Evolutionary conservation across 768 basidiomycete species (phyloP), one percentile per base, ranked within the genome.

Genomic region (Chlorophyllum brunneum): DNA sequence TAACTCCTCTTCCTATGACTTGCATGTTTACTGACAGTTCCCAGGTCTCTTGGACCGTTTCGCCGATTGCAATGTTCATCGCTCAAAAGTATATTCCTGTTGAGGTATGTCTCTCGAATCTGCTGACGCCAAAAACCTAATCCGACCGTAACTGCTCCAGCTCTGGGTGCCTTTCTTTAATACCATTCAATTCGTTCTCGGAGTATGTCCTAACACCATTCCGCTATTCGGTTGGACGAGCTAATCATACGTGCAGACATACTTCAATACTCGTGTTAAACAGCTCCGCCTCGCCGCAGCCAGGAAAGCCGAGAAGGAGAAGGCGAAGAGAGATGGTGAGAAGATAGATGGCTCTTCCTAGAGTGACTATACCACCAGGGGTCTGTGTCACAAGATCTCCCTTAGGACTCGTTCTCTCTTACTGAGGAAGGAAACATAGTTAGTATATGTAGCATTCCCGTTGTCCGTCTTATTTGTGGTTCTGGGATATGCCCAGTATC

Each of bases 131-230:
- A n/a, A 29, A 29, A 16, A 18, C 20, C 16, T 18, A 20, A 18
- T 31, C 18, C 27, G 16, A 30, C 5, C n/a, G 18, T 18, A 29
- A 15, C 1, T 45, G 4, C 16, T 42, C 13, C 57, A 90, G 86
- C 75, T 92, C 38, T 92, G 92, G 91, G 87, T 88, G 0, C 87
- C 88, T 7, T 95, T 88, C 72, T 93, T 94, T 78, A 92, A 85
- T 65, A 59, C 78, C 30, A 71, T 94, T 36, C 81, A 84, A 64
- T 92, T 94, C 64, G 65, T 81, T 18, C 73, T 90, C 10, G 90
- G 90, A 18, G 90, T 91, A 62, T 60, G 86, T 72, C 27, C 16
- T 20, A 33, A 18, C 24, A 2, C 16, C 2, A 8, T 18, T 10
- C 41, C 22, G 15, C 40, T 30, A 18, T 23, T 31, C 29, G 7